Evolutionary conservation across 2,329 filamentous ascomycete genomes (phyloP), one percentile per base, ranked within the genome.

Genomic region (Beauveria scarabaeidicola): DNA sequence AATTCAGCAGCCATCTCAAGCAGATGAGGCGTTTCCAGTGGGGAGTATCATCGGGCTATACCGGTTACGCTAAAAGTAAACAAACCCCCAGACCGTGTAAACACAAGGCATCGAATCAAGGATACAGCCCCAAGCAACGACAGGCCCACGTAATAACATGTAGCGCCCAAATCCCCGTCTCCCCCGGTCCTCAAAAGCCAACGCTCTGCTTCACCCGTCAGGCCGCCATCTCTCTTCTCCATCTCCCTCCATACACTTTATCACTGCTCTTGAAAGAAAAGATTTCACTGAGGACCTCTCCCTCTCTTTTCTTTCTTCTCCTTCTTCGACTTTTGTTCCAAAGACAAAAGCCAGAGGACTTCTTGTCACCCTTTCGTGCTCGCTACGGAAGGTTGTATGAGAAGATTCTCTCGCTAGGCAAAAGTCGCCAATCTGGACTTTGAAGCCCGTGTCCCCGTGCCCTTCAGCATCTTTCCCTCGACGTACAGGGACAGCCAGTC

Each of bases 401-500:
- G 87, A 87, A 85, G 81, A 82, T 84, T 77, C 75, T 80, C 78
- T 77, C 74, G 78, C 85, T 80, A 77, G 76, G 75, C 69, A 86
- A 86, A 89, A 87, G 86, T 88, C 88, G 90, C 81, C 90, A 97
- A 91, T 83, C 92, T 97, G 92, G 92, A 97, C 90, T 97, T 96
- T 94, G 92, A 96, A 89, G 91, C 92, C 81, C 90, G 91, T 80
- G 90, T 97, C 80, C 91, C 93, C 84, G 94, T 97, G 81, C 93
- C 93, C 81, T 96, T 97, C 87, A 97, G 91, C 90, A 89, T 97
- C 89, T 97, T 97, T 87, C 93, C 93, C 83, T 96, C 91, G 79
- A 90, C 91, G 80, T 97, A 97, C 85, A 86, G 89, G 76, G 81
- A 81, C 75, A 75, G 74, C 71, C 75, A 75, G 66, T 72, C 81